These are phyloP conservation scores for Choiromyces venosus DNA, from an alignment of 495 filamentous ascomycete genomes.

Conservation along the genomic window DNA sequence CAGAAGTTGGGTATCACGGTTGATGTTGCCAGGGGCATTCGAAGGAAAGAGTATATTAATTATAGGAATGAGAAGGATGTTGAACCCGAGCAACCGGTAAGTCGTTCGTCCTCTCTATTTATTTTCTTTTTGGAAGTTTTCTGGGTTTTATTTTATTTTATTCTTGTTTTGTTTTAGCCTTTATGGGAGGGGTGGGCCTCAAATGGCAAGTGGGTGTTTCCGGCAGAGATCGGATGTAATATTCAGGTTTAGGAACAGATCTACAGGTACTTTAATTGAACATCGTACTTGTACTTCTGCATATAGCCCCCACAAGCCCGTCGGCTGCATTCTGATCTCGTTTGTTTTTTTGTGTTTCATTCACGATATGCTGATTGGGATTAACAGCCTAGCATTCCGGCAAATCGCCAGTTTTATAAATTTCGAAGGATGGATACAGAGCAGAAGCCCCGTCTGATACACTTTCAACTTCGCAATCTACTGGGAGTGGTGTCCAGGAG, in stretches of 20 bases:
- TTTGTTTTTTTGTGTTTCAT: neutral
- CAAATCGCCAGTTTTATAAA: constrained; percentile 56
- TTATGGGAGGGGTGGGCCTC: constrained; percentile 5
- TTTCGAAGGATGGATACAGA: constrained; percentile 66
- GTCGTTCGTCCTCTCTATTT: constrained; percentile 12
- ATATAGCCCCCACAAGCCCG: constrained; percentile 1
- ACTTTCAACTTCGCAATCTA: constrained; percentile 87
- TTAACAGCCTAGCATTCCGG: constrained; percentile 43
- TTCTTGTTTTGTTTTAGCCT: neutral
- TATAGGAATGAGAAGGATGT: constrained; percentile 49
- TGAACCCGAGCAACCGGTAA: constrained; percentile 22
- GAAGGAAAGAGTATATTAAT: constrained; percentile 55
- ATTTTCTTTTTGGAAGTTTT: neutral
- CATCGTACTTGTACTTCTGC: constrained; percentile 30
- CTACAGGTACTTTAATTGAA: constrained; percentile 45
- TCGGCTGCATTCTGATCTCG: constrained; percentile 8
- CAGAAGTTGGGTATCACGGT: constrained; percentile 58
- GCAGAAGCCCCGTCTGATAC: constrained; percentile 60
- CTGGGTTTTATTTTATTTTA: neutral
- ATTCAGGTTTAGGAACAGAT: neutral
- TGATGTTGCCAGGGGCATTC: constrained; percentile 54
- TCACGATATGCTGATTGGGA: constrained; percentile 22
- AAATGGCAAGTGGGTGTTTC: constrained; percentile 5
- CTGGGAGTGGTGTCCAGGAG: constrained; percentile 67
- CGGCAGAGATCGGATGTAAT: constrained; percentile 5